phyloP scores from a whole-genome alignment of 345 rosid genomes.

The Physaria fendleri region DNA sequence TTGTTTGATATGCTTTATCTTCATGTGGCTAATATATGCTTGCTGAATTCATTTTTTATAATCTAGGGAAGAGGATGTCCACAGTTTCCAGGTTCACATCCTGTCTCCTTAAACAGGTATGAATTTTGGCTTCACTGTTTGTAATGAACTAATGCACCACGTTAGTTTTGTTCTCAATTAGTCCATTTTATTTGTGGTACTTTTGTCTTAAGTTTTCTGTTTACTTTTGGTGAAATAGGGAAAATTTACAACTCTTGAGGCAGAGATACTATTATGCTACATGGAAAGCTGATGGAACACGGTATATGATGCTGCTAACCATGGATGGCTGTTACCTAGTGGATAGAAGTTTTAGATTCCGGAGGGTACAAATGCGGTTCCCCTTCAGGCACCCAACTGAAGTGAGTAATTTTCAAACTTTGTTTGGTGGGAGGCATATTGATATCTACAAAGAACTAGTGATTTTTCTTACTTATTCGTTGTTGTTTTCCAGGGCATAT shows the following conservation, averaged over 20 bases:
- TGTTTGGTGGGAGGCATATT: neutral
- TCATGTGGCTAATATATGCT: neutral
- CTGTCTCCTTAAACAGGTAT: slow-evolving; percentile 81
- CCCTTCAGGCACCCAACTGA: slow-evolving; percentile 63
- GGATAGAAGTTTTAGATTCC: slow-evolving; percentile 80
- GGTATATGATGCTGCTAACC: slow-evolving; percentile 95
- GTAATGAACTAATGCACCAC: neutral
- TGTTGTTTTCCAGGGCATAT: slow-evolving; percentile 50
- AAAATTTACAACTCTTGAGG: slow-evolving; percentile 80
- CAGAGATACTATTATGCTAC: slow-evolving; percentile 97
- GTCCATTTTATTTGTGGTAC: neutral
- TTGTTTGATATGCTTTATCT: neutral
- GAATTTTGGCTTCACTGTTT: neutral
- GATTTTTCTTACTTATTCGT: neutral
- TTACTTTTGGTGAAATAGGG: slow-evolving; percentile 45
- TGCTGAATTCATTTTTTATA: slow-evolving; percentile 14
- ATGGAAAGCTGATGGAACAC: slow-evolving; percentile 99
- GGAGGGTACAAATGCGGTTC: slow-evolving; percentile 97
- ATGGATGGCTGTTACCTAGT: slow-evolving; percentile 84
- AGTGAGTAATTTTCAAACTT: slow-evolving; percentile 41
- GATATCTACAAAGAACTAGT: neutral
- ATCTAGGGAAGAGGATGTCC: slow-evolving; percentile 59
- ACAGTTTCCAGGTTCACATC: slow-evolving; percentile 83
- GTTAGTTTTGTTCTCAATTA: neutral
- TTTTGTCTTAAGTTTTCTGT: neutral